phyloP scores from a whole-genome alignment of 1,284 basidiomycete species.

The Marasmius tenuissimus region DNA sequence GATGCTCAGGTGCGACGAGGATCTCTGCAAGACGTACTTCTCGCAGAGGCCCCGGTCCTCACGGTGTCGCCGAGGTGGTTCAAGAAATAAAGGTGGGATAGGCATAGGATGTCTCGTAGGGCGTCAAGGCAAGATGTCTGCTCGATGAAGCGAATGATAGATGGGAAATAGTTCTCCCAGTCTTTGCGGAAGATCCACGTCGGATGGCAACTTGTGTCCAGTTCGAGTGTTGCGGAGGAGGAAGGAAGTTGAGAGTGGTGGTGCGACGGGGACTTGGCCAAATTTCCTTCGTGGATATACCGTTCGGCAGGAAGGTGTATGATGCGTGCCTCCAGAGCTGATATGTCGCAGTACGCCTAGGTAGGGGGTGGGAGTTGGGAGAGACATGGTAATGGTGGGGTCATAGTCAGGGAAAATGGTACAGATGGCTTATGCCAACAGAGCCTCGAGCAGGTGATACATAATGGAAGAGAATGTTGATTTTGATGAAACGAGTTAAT shows the following conservation, averaged over 20 bases:
- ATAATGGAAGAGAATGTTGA: no score
- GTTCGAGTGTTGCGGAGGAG: slow-evolving; percentile 44
- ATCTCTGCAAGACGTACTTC: slow-evolving; percentile 39
- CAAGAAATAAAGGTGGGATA: slow-evolving; percentile 47
- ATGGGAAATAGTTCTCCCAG: slow-evolving; percentile 37
- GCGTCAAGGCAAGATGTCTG: slow-evolving; percentile 29
- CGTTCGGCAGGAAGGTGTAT: slow-evolving; percentile 33
- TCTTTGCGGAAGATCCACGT: slow-evolving; percentile 54
- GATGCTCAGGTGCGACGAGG: slow-evolving; percentile 38
- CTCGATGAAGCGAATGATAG: slow-evolving; percentile 25
- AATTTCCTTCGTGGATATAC: slow-evolving; percentile 33
- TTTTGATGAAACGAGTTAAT: no score
- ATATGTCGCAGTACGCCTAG: slow-evolving; percentile 29
- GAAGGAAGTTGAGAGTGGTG: slow-evolving; percentile 46
- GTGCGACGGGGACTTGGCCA: slow-evolving; percentile 20
- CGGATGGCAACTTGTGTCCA: slow-evolving; percentile 44
- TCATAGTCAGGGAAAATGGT: not conserved
- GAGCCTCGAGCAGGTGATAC: no score
- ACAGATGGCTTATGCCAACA: no score
- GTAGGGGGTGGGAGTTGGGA: not conserved
- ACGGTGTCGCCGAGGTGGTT: slow-evolving; percentile 42
- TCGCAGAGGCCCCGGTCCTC: slow-evolving; percentile 34
- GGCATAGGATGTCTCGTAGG: slow-evolving; percentile 40
- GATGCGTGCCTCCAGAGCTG: slow-evolving; percentile 48
- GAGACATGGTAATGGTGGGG: not conserved